Conservation (phyloP, 2,329 filamentous ascomycete species). For the Leptographium lundbergii region DNA sequence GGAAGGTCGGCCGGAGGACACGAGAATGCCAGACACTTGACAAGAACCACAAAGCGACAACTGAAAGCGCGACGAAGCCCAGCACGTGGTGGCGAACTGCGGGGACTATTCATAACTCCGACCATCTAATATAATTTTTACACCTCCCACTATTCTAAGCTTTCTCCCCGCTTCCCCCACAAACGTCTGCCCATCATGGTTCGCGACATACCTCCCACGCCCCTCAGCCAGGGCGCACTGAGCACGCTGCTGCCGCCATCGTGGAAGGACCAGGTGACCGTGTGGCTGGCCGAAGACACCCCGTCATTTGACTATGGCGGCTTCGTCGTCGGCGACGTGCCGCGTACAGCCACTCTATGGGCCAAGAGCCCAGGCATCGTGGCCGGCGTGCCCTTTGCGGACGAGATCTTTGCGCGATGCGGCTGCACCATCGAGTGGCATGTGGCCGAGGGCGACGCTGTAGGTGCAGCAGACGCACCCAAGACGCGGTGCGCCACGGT, state of each 20-base stretch:
- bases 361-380: constrained; percentile 66
- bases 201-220: background rate
- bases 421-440: constrained; percentile 91
- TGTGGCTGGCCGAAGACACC: constrained; percentile 92
- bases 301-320: constrained; percentile 95
- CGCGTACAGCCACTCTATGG: constrained; percentile 52
- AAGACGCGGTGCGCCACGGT: constrained; percentile 62
- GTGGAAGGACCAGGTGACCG: constrained; percentile 67
- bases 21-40: background rate
- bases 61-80: background rate
- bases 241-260: constrained; percentile 68
- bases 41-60: too few relatives aligned
- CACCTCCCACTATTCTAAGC: background rate
- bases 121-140: too few relatives aligned
- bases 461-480: constrained; percentile 20
- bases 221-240: constrained; percentile 24
- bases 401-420: constrained; percentile 82
- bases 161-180: background rate
- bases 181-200: background rate
- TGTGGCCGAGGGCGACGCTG: constrained; percentile 55
- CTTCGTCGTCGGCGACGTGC: constrained; percentile 74
- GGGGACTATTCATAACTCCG: too few relatives aligned
- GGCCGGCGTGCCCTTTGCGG: constrained; percentile 87
- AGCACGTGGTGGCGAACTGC: background rate
- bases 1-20: background rate